phyloP scores from a whole-genome alignment of 148 eudicot genomes.

The Heliosperma pusillum region DNA sequence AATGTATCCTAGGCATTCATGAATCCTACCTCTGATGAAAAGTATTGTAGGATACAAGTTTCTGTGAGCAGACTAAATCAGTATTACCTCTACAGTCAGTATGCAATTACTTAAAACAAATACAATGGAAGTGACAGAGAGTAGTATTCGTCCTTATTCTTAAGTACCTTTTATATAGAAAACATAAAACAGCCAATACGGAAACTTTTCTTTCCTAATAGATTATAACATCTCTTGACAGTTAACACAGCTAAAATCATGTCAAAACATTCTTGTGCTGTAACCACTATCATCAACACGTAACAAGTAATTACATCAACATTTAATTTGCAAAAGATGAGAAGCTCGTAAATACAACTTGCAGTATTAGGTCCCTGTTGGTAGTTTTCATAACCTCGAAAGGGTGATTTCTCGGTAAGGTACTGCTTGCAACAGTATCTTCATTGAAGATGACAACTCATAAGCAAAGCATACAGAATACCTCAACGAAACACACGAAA shows the following conservation, averaged over 20 bases:
- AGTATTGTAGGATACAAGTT: too few species aligned
- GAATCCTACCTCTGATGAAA: not conserved
- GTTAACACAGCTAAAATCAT: not conserved
- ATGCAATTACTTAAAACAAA: not conserved
- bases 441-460: not conserved
- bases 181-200: not conserved
- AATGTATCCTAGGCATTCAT: not conserved
- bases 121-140: not conserved
- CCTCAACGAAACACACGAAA: not conserved
- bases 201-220: not conserved
- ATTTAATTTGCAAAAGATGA: not conserved
- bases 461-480: not conserved
- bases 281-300: not conserved
- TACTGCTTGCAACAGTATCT: conserved; percentile 11
- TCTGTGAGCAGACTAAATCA: not conserved
- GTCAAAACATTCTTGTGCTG: not conserved
- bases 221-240: not conserved
- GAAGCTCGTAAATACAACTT: not conserved
- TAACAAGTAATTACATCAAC: not conserved
- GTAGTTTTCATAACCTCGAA: not conserved
- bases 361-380: not conserved
- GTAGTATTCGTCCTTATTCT: not conserved
- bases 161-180: not conserved
- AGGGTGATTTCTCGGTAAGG: not conserved
- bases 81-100: not conserved